Base-by-base conservation (phyloP, 1,284 basidiomycete genomes). In the Trichosporon asahii region DNA sequence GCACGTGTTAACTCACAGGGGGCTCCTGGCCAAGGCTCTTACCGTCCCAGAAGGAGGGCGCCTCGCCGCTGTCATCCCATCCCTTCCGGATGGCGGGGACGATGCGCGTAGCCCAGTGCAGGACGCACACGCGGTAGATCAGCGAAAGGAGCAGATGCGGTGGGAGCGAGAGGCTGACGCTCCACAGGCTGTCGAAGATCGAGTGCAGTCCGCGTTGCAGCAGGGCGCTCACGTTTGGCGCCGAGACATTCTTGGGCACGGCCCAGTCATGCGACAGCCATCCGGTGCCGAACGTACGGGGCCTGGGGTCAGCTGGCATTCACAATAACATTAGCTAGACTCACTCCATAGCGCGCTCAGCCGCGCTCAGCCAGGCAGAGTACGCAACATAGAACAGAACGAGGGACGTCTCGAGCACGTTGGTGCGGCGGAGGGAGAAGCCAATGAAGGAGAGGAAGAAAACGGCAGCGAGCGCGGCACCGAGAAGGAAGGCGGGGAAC, bases 391-490 rank as follows among this genome's bases (percentile, higher is more conserved):
- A 93, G 57, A 95, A 85, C 2, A 93, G 90, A 55, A 96, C 88
- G 60, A 92, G 89, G 15, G 90, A 90, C 2, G 94, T 94, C 82
- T 98, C 95, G 70, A 98, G 91, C 55, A 96, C 91, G 76, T 95
- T 97, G 63, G 95, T 97, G 66, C 93, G 88, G 68, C 93, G 88
- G 71, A 95, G 83, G 12, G 88, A 89, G 82, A 98, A 96, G 5
- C 93, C 93, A 74, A 98, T 96, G 73, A 93, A 87, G 1, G 92
- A 94, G 46, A 98, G 87, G 84, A 98, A 98, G 61, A 95, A 71
- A 15, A 82, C 80, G 8, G 83, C 71, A 1, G 82, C 77, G 46
- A 85, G 73, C 0, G 80, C 79, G 1, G 76, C 70, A 12, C 84
- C 84, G 66, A 85, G 83, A 21, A 85, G 75, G 76, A 80, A 80